Base-by-base conservation (phyloP, 2,329 filamentous ascomycete species). In the Beauveria bassiana region DNA sequence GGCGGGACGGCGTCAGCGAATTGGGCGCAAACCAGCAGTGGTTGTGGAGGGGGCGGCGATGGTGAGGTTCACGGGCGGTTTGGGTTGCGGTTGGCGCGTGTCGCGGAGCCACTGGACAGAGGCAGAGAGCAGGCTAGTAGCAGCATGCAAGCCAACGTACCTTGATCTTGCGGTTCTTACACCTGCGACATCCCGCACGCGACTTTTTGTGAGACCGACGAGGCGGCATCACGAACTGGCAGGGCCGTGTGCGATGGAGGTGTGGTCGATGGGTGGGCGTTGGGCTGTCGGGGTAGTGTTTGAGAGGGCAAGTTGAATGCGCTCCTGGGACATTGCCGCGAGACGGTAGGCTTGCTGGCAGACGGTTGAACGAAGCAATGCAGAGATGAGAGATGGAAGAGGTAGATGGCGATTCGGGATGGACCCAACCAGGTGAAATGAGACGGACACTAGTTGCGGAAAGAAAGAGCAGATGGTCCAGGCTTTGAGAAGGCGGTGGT, bases 91-190 rank as follows among this genome's bases (percentile, higher is more conserved):
- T 26, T 43, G 49, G 49, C 52, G 47, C 20, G 51, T 18, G 22
- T 54, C 38, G 38, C 22, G 38, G 16, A 43, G 51, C 22, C 42
- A 22, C 22, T 28, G 43, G 50, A 20, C 50, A 12, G 50, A 34
- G 28, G 26, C 4, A 34, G 34, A 45, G 20, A n/a, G 24, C 14
- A 63, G 12, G 31, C 20, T 10, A 24, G 43, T 50, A 50, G 51
- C 40, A 59, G 61, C 31, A 61, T 46, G 26, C n/a, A 43, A 61
- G 40, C 8, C 24, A 31, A 52, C 28, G 50, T 66, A 86, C 86
- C 82, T 89, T 89, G 70, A 89, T 87, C 73, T 89, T 89, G 64
- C 86, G 78, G 61, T 78, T 77, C 74, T 89, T 89, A 73, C 86
- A 89, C 62, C 83, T 77, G 64, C 81, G 79, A 68, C 86, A 89